Base-by-base conservation (phyloP, 345 rosid genomes). In the Orychophragmus violaceus region DNA sequence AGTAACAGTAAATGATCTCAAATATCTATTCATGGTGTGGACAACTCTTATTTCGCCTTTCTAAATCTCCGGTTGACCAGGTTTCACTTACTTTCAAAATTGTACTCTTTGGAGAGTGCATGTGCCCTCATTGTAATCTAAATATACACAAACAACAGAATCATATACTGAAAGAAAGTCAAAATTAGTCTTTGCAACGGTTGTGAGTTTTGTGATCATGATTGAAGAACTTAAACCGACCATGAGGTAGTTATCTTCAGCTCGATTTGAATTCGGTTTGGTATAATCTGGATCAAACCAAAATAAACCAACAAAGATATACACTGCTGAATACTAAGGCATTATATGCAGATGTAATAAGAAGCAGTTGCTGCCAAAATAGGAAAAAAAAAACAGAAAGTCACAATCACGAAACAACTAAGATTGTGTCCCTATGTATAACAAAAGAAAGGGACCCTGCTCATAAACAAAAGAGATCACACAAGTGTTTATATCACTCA, bases 381-480 rank as follows among this genome's bases (percentile, higher is more conserved):
- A 57, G 62, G 64, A 36, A 36, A 5, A 53, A 23, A 21, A 48
- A 44, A 45, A 33, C 62, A 42, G 28, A 30, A 16, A 42, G 70
- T 48, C 52, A 56, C 75, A 63, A 63, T 55, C 42, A 63, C 59
- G 62, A 68, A 54, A 68, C 53, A 68, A 70, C 56, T 17, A 57
- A 58, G 71, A 58, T 64, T 36, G 60, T 56, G 70, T 57, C 76
- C 46, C 71, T 39, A 48, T 49, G 66, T 50, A 50, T 37, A 48
- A 64, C 66, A 72, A 72, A 64, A 48, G 24, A 58, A 57, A 23
- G 36, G 66, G 66, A 64, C 76, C 24, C 70, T 25, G 24, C 64
- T 71, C 70, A 35, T 55, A 46, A 64, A 56, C 39, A 72, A 46
- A 44, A 58, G 17, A 65, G 14, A 56, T 58, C 29, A 65, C 46